Conservation (phyloP, 2,329 filamentous ascomycete genomes). For the Cladosporium oxysporum region DNA sequence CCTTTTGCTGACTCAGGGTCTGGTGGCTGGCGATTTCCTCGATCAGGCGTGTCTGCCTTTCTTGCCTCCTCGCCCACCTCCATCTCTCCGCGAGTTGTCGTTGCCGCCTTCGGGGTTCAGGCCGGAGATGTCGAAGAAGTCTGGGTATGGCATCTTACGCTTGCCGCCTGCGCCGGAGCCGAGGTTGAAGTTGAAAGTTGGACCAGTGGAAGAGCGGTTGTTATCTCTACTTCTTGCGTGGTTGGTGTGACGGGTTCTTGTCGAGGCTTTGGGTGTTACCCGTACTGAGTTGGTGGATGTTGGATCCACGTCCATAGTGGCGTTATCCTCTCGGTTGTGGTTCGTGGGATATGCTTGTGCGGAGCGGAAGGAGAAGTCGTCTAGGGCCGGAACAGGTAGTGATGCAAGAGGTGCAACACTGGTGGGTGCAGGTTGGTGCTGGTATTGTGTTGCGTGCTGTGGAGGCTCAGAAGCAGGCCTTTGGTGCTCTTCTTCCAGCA, state of each 20-base stretch:
- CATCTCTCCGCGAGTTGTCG: conserved; percentile 44
- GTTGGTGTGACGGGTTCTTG: conserved; percentile 35
- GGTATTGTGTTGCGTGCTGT: conserved; percentile 18
- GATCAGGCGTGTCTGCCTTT: conserved; percentile 38
- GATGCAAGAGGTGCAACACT: background rate
- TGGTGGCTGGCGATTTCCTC: background rate
- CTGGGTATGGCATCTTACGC: conserved; percentile 70
- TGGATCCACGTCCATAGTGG: conserved; percentile 57
- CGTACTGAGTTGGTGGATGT: conserved; percentile 17
- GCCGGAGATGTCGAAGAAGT: conserved; percentile 72
- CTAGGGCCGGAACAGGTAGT: conserved; percentile 53
- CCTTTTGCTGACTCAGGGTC: background rate
- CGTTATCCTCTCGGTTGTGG: conserved; percentile 55
- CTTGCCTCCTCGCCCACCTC: conserved; percentile 37
- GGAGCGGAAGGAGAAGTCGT: conserved; percentile 71
- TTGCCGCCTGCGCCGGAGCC: conserved; percentile 70
- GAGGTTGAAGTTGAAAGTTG: conserved; percentile 47
- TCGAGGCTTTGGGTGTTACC: conserved; percentile 14
- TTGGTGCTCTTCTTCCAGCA: conserved; percentile 26
- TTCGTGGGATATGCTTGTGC: conserved; percentile 58
- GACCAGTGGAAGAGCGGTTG: conserved; percentile 21
- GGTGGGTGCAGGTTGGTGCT: conserved; percentile 13
- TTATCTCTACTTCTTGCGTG: conserved; percentile 30
- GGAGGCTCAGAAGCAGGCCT: conserved; percentile 23
- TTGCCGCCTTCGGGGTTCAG: conserved; percentile 61